phyloP scores from a whole-genome alignment of 2,329 filamentous ascomycete species.

The Mycosphaerella sp. region DNA sequence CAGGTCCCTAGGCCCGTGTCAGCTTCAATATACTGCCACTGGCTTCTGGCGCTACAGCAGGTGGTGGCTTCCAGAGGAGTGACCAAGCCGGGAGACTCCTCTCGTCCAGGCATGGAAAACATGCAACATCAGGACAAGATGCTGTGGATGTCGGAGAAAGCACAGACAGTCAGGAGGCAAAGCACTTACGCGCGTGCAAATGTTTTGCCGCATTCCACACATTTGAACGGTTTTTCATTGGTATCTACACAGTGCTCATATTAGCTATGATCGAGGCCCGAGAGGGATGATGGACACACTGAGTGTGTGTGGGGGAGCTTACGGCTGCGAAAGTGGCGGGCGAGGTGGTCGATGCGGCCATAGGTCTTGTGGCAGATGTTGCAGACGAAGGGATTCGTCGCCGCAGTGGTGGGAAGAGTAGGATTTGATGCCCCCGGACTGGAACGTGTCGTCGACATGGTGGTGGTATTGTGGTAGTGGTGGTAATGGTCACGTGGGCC shows the following conservation, averaged over 20 bases:
- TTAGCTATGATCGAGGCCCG: slow-evolving; percentile 4
- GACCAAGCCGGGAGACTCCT: not conserved
- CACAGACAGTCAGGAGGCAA: not conserved
- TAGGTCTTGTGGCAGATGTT: slow-evolving; percentile 22
- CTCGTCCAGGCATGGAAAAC: no score
- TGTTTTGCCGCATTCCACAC: slow-evolving; percentile 18
- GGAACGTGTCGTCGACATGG: slow-evolving; percentile 5
- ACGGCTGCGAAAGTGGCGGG: slow-evolving; percentile 21
- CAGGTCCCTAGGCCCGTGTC: slow-evolving; percentile 11
- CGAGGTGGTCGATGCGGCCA: slow-evolving; percentile 21
- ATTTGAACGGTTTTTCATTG: slow-evolving; percentile 21
- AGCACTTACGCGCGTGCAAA: slow-evolving; percentile 20
- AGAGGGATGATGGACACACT: not conserved
- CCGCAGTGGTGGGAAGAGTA: not conserved
- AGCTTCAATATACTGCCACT: not conserved
- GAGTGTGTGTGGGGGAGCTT: not conserved
- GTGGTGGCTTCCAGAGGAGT: not conserved
- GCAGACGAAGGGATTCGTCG: slow-evolving; percentile 19
- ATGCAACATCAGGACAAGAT: no score
- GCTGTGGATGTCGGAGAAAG: not conserved
- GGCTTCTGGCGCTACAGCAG: not conserved
- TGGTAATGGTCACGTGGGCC: slow-evolving; percentile 2
- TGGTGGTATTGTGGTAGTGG: not conserved
- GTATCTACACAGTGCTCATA: slow-evolving; percentile 11
- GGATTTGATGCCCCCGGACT: not conserved